Base-by-base conservation (phyloP, 2,329 filamentous ascomycete species). In the Lachnellula arida region DNA sequence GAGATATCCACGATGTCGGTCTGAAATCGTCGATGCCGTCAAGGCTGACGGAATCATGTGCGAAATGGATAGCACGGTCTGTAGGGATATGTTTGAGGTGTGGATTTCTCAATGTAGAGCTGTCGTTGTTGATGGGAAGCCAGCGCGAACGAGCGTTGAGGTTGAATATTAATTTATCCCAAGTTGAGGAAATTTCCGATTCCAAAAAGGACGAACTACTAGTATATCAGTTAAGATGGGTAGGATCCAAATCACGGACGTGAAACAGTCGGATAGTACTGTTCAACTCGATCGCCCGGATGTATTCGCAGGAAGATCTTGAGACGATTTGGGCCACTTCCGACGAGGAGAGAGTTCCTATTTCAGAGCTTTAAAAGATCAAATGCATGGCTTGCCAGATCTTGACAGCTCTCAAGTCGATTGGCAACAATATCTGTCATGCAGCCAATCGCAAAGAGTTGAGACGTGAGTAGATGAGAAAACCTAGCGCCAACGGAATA, bases 1-100 rank as follows among this genome's bases (percentile, higher is more conserved):
- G 89, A 85, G 88, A 96, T 95, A 92, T 96, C 91, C 91, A 96
- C 87, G 82, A 80, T 92, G 84, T 78, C 83, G 81, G 80, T 80
- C 54, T 62, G 60, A 60, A 58, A 51, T 68, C 55, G 65, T 62
- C 56, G 63, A 68, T 67, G 61, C 68, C 68, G 67, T 70, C 64
- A 68, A 63, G 62, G 63, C 58, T 62, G 65, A 69, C 65, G 63
- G 67, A 35, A 66, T 68, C 67, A 68, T 67, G 60, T 65, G 66
- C 60, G 62, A 61, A 55, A 44, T 28, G 11, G 46, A 46, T 52
- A 58, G 53, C 60, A 61, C 56, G 54, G 54, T 59, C 50, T 61
- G 49, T 58, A 43, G 48, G 51, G 55, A 60, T 58, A 43, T 51
- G 42, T 44, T 58, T 56, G 52, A 43, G 35, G 56, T 42, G 52